Conservation (phyloP, 2,329 filamentous ascomycete species). For the Calcarisporium arbuscula region DNA sequence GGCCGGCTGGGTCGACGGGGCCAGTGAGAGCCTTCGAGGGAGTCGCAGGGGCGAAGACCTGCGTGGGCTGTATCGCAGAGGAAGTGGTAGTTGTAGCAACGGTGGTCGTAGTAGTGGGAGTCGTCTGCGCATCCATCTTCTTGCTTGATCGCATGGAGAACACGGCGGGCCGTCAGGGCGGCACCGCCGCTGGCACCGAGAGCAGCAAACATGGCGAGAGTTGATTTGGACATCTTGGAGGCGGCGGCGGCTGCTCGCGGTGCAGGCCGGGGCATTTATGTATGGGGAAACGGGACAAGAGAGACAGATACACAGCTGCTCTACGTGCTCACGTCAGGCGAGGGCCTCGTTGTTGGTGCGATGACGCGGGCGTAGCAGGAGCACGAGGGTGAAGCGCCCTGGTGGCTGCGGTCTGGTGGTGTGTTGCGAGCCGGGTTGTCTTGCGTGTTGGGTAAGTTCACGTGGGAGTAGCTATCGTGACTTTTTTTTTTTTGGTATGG, state of each 20-base stretch:
- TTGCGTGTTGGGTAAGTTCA: too few species aligned
- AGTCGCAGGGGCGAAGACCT: conserved; percentile 37
- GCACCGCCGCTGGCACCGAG: conserved; percentile 72
- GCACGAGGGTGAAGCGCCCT: too few species aligned
- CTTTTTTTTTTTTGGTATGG: too few species aligned
- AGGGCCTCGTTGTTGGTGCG: too few species aligned
- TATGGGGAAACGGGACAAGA: not conserved
- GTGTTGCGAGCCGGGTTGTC: too few species aligned
- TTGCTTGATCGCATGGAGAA: conserved; percentile 51
- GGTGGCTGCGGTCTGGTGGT: too few species aligned
- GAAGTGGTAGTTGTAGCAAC: conserved; percentile 21
- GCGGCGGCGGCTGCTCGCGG: conserved; percentile 7
- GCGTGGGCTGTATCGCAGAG: conserved; percentile 48
- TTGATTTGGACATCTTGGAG: conserved; percentile 68
- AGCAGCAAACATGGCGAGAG: conserved; percentile 67
- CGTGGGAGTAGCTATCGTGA: too few species aligned
- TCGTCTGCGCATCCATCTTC: conserved; percentile 30
- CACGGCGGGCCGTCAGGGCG: conserved; percentile 63
- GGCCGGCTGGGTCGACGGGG: conserved; percentile 66
- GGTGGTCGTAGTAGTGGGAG: conserved; percentile 24
- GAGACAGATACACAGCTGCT: too few species aligned
- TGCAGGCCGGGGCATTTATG: conserved; percentile 12
- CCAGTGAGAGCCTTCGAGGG: conserved; percentile 24
- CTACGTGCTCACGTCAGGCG: too few species aligned
- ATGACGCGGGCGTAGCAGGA: too few species aligned